Base-by-base conservation (phyloP, 495 filamentous ascomycete genomes). In the Durotheca rogersii region DNA sequence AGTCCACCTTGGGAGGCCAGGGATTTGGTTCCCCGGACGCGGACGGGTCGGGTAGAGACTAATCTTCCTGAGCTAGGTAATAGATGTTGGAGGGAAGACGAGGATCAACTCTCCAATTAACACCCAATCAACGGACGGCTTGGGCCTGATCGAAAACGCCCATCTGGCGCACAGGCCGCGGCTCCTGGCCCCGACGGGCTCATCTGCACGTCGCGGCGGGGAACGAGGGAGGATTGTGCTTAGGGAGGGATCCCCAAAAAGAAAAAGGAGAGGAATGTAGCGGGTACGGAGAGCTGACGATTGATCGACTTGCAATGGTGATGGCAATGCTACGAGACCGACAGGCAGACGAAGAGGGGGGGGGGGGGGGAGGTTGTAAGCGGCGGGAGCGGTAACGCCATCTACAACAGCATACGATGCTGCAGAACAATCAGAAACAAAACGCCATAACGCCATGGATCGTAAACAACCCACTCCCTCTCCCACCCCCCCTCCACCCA, bases 11-110 rank as follows among this genome's bases (percentile, higher is more conserved):
- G 32, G 41, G 51, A 40, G 12, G 16, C 32, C 45, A 19, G 50
- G 50, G 56, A 23, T 51, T 38, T 41, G 50, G 50, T 59, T 54
- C 56, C 56, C 56, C 50, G 56, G 50, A 54, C 56, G 17, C 50
- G 56, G 56, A 47, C 56, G 56, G 55, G 43, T 58, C 55, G 55
- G 55, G 48, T 58, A 58, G 55, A 51, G 51, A 60, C 51, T 50
- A 59, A 54, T 59, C 50, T 59, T 54, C 46, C 39, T 12, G 42
- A 59, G 44, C 49, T 54, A n/a, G n/a, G n/a, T n/a, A 53, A 53
- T 36, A 50, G 34, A 4, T 21, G 49, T 53, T 53, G 45, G 48
- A 53, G 33, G 48, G 45, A 29, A 30, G 56, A 47, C 50, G 56
- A 59, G 46, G 56, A 59, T 59, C 56, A 50, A 44, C 49, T 58